Percentiles rank a stretch among this genome's conserved stretches.
These are phyloP conservation scores for Xylariales sp. DNA, from an alignment of 2,329 filamentous ascomycete species.

Conservation along the genomic window DNA sequence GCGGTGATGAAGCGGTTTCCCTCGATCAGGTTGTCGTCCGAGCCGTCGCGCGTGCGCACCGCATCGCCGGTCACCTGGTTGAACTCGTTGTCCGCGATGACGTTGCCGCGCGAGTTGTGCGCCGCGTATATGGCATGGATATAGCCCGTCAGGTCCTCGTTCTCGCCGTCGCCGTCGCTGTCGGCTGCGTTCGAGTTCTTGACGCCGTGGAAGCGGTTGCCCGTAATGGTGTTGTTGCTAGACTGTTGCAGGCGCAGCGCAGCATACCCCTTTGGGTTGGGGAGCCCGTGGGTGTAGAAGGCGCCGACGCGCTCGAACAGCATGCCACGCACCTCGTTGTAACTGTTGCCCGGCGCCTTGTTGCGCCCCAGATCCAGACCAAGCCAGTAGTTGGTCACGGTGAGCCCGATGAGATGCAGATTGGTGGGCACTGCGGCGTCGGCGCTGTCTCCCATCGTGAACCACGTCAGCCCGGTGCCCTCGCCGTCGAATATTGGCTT, in stretches of 20 bases:
- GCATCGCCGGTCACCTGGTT: conserved; percentile 37
- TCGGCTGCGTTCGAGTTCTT: conserved; percentile 33
- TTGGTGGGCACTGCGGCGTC: conserved; percentile 24
- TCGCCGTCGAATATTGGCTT: conserved; percentile 38
- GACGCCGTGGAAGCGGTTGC: conserved; percentile 38
- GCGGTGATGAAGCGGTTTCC: conserved; percentile 31
- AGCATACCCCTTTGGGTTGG: conserved; percentile 34
- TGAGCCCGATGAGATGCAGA: conserved; percentile 32
- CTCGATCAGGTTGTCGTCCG: conserved; percentile 32
- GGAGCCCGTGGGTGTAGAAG: conserved; percentile 31
- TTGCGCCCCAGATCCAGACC: conserved; percentile 35
- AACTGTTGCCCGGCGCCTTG: conserved; percentile 32
- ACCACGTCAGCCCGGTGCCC: conserved; percentile 34
- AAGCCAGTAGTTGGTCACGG: conserved; percentile 38
- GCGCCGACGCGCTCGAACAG: conserved; percentile 37
- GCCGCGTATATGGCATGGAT: conserved; percentile 37
- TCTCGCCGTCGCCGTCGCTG: conserved; percentile 48
- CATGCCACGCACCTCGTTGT: conserved; percentile 34
- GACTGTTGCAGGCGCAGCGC: conserved; percentile 33
- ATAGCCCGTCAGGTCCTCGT: conserved; percentile 52
- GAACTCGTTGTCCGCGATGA: conserved; percentile 33
- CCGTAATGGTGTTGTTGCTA: conserved; percentile 34
- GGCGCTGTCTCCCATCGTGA: conserved; percentile 35
- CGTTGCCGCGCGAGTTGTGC: conserved; percentile 27
- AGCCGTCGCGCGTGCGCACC: conserved; percentile 36